Evolutionary conservation across 495 filamentous ascomycete genomes (phyloP).

Genomic region (Cercophora newfieldiana): DNA sequence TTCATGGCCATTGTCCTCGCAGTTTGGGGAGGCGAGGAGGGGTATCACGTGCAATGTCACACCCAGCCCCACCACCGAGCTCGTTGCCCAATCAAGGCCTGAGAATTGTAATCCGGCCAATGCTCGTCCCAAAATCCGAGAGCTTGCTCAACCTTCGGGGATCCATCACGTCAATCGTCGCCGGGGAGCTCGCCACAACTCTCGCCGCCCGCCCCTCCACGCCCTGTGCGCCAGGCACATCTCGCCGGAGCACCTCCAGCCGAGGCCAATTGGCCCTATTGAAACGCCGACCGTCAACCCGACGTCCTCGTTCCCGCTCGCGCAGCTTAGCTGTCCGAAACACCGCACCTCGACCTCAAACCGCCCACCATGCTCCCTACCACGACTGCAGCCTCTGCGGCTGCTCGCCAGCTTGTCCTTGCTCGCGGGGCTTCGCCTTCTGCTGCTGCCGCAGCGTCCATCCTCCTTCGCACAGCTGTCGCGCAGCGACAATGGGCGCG

Average conservation of each 20-base stretch:
- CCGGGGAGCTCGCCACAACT: slow-evolving; percentile 23
- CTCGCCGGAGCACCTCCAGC: background rate
- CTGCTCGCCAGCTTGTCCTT: slow-evolving; percentile 43
- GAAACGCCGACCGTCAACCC: background rate
- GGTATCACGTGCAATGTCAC: slow-evolving; percentile 23
- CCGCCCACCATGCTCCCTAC: slow-evolving; percentile 21
- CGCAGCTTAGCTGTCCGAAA: background rate
- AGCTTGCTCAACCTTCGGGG: slow-evolving; percentile 20
- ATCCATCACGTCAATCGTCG: slow-evolving; percentile 31
- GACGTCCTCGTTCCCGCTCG: slow-evolving; percentile 3
- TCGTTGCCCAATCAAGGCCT: slow-evolving; percentile 27
- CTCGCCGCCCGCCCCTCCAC: slow-evolving; percentile 23
- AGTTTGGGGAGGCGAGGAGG: background rate
- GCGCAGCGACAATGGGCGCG: slow-evolving; percentile 37
- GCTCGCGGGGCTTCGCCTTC: slow-evolving; percentile 1
- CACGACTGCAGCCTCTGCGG: slow-evolving; percentile 32
- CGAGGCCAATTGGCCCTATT: slow-evolving; percentile 14
- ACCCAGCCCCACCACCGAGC: background rate
- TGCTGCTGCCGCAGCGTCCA: background rate
- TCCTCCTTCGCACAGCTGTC: slow-evolving; percentile 22
- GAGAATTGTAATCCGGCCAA: slow-evolving; percentile 37
- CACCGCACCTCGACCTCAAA: background rate
- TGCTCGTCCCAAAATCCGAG: slow-evolving; percentile 23
- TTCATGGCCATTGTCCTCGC: no score
- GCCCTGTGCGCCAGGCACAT: background rate